Conservation (phyloP, 1,139 yeast genomes). For the Saccharomyces hybrid region DNA sequence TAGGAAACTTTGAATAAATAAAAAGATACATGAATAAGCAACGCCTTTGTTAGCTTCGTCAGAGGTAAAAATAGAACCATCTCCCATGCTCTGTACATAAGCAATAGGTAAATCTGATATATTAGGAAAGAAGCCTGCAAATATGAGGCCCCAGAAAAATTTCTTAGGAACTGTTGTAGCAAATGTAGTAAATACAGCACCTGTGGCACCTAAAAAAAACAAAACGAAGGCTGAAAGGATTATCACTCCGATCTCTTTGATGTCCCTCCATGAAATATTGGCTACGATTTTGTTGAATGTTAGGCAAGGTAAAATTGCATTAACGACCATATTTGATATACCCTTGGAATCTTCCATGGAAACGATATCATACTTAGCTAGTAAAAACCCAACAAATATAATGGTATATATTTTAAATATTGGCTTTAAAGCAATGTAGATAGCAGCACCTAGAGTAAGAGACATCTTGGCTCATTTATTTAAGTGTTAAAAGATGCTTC, state of each 20-base stretch:
- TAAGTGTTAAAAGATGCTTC: neutral
- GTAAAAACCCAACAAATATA: slow-evolving; percentile 57
- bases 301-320: slow-evolving; percentile 70
- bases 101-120: slow-evolving; percentile 87
- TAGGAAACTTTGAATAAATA: slow-evolving; percentile 57
- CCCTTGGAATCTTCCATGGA: slow-evolving; percentile 69
- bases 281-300: slow-evolving; percentile 68
- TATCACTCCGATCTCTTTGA: slow-evolving; percentile 68
- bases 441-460: slow-evolving; percentile 53
- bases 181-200: slow-evolving; percentile 32
- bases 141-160: slow-evolving; percentile 69
- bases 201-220: slow-evolving; percentile 43
- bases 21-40: slow-evolving; percentile 72
- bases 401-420: slow-evolving; percentile 77
- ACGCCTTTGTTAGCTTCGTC: slow-evolving; percentile 64
- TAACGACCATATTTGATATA: slow-evolving; percentile 62
- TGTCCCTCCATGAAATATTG: slow-evolving; percentile 62
- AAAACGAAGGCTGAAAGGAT: slow-evolving; percentile 57
- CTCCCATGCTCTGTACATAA: slow-evolving; percentile 69
- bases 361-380: slow-evolving; percentile 61
- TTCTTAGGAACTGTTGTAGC: slow-evolving; percentile 51
- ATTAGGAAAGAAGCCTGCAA: slow-evolving; percentile 77
- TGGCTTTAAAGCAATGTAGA: slow-evolving; percentile 79
- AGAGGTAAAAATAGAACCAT: slow-evolving; percentile 50
- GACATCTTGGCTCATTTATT: slow-evolving; percentile 12